A percentile compares a stretch with the other conserved stretches of the same genome.
Evolutionary conservation across 345 rosid species (phyloP).

Genomic region (Populus simonii): DNA sequence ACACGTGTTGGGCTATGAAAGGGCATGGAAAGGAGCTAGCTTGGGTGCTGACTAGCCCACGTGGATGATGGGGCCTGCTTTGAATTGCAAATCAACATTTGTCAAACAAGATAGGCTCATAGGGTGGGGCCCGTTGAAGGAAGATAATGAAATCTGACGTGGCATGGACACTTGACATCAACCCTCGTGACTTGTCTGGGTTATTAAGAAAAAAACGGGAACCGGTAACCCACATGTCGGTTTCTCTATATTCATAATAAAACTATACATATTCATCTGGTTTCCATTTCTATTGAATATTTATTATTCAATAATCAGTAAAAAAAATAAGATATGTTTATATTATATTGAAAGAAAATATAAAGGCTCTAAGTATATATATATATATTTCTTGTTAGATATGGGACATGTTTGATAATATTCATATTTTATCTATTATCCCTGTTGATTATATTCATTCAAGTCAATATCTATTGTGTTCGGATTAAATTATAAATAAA

Average conservation of each 20-base stretch:
- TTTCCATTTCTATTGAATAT: too few relatives aligned
- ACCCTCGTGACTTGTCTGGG: background rate
- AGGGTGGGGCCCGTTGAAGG: background rate
- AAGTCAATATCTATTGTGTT: fast-evolving
- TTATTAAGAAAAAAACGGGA: background rate
- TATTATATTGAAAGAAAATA: too few relatives aligned
- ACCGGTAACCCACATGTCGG: too few relatives aligned
- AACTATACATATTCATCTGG: too few relatives aligned
- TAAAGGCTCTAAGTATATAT: too few relatives aligned
- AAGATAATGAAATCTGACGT: constrained; percentile 21
- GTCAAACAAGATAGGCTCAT: constrained; percentile 1
- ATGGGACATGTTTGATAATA: fast-evolving
- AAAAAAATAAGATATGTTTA: too few relatives aligned
- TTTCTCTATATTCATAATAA: too few relatives aligned
- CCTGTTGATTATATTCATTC: fast-evolving
- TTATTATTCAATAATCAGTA: too few relatives aligned
- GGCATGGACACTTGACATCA: background rate
- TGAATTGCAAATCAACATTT: background rate
- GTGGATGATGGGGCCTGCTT: constrained; percentile 12
- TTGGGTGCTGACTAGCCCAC: background rate
- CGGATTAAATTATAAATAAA: too few relatives aligned
- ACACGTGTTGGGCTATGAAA: constrained; percentile 22
- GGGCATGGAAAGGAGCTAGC: background rate
- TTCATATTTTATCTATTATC: too few relatives aligned
- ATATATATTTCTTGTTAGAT: too few relatives aligned